phyloP scores from a whole-genome alignment of 768 basidiomycete species.

The Cyclocybe aegerita region DNA sequence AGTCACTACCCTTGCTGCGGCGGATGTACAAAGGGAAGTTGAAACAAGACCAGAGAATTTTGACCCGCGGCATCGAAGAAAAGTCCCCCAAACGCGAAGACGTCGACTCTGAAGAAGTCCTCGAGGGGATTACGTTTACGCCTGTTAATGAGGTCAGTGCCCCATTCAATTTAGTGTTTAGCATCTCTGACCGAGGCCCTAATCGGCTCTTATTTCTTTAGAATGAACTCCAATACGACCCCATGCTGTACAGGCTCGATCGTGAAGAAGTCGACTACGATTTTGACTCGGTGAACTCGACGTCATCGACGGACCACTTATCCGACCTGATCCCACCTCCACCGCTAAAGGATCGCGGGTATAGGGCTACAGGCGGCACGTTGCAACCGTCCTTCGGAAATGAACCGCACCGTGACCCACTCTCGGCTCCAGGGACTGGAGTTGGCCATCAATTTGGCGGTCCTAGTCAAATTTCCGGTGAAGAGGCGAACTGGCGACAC shows the following conservation, averaged over 20 bases:
- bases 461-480: too few species aligned
- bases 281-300: conserved; percentile 49
- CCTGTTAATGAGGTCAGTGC: conserved; percentile 20
- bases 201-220: conserved; percentile 16
- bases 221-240: conserved; percentile 59
- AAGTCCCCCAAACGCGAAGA: conserved; percentile 3
- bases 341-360: not conserved
- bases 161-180: not conserved
- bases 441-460: too few species aligned
- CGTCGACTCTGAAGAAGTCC: conserved; percentile 11
- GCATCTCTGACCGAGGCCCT: not conserved
- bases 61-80: conserved; percentile 10
- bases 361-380: not conserved
- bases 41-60: conserved; percentile 1
- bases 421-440: too few species aligned
- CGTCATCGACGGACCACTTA: not conserved
- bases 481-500: too few species aligned
- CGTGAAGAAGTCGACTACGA: conserved; percentile 70
- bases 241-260: conserved; percentile 54
- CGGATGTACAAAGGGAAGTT: conserved; percentile 60
- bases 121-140: conserved; percentile 20
- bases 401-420: too few species aligned
- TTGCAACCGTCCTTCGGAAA: not conserved
- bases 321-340: not conserved
- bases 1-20: conserved; percentile 59